Evolutionary conservation across 495 filamentous ascomycete species (phyloP), one percentile per base, ranked within the genome.

Genomic region (Penicillium robsamsonii): DNA sequence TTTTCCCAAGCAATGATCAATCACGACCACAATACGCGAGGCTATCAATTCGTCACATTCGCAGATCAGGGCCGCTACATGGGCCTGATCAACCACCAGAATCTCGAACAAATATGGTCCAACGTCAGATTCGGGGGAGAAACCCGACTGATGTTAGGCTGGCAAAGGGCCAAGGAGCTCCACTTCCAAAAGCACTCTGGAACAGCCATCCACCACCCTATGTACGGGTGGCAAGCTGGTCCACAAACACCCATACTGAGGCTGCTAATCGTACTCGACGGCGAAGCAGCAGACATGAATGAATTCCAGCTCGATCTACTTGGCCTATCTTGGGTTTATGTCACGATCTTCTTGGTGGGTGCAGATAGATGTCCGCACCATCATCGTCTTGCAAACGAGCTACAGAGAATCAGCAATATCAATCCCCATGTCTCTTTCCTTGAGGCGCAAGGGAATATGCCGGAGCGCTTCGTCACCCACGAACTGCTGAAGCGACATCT

Each of bases 171-270:
- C 54, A 80, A 79, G 53, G 73, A 80, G 7, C 63, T 75, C 7
- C 75, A 79, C 60, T 77, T 79, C 57, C 69, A 74, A 52, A 75
- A 77, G 48, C 71, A 80, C 56, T 72, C 73, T 27, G 69, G 68
- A 50, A 74, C 75, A 24, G 77, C 77, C 17, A 70, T 59, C 8
- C 67, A 78, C 53, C 77, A 80, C 48, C 73, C 76, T 6, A 58
- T 74, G 5, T 80, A 75, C 55, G 77, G 77, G 38, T 80, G 77
- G 77, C 75, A 76, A 65, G 77, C 77, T 12, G 77, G 77, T 10
- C 71, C 74, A 1, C 42, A 68, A 51, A 80, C 76, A 1, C 76
- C 77, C 0, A 77, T 71, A 46, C 68, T 80, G 22, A 55, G 76
- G 40, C 45, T 77, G 7, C 67, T 80, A 3, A 67, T 80, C 10